Percentiles rank a stretch among this genome's conserved stretches.
phyloP scores from a whole-genome alignment of 345 rosid species.

The Murraya paniculata region DNA sequence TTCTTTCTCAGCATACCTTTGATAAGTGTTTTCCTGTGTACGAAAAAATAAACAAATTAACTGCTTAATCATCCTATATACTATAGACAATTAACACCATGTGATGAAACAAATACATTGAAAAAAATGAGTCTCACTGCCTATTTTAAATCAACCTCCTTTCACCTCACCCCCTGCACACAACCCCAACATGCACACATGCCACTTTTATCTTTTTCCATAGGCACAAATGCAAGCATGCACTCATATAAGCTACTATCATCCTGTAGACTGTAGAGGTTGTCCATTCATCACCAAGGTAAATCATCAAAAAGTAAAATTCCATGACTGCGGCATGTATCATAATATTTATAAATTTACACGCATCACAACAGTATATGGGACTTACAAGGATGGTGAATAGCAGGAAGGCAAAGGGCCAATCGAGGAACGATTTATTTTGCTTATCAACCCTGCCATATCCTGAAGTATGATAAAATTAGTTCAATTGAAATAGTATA shows the following conservation, averaged over 20 bases:
- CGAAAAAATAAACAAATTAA: slow-evolving; percentile 14
- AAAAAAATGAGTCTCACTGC: not conserved
- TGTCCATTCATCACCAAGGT: not conserved
- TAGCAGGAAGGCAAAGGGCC: slow-evolving; percentile 95
- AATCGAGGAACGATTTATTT: slow-evolving; percentile 96
- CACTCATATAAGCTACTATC: not conserved
- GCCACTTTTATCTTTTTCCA: not conserved
- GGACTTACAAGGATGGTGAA: slow-evolving; percentile 85
- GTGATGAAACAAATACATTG: not conserved
- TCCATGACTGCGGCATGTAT: not conserved
- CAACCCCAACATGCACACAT: not conserved
- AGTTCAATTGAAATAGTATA: slow-evolving; percentile 6
- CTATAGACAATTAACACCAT: not conserved
- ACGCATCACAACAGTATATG: not conserved
- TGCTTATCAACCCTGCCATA: slow-evolving; percentile 99
- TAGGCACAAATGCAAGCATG: not conserved
- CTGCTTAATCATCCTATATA: slow-evolving; percentile 7
- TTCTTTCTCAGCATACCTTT: slow-evolving; percentile 96
- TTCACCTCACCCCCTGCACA: too few relatives aligned
- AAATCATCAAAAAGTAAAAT: slow-evolving; percentile 3
- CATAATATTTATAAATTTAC: slow-evolving; percentile 12
- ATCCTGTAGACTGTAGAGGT: not conserved
- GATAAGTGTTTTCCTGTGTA: slow-evolving; percentile 75
- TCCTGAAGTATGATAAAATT: slow-evolving; percentile 50
- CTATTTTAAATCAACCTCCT: not conserved